Percentiles rank a stretch among this genome's conserved stretches.
Conservation (phyloP, 176 grass and related monocot genomes). For the Aegilops sharonensis region DNA sequence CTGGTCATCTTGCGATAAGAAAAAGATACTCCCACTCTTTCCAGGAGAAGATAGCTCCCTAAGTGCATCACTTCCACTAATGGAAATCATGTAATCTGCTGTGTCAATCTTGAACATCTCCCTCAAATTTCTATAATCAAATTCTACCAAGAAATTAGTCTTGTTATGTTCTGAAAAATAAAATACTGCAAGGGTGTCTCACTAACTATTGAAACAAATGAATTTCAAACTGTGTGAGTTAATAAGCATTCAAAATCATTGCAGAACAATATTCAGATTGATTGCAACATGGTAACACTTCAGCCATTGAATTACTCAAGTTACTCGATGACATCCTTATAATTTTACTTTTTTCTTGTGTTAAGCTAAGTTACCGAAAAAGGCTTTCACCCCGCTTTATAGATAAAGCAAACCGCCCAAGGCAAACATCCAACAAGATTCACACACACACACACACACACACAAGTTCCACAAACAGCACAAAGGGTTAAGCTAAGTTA, state of each 20-base stretch:
- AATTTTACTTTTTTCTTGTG: not conserved
- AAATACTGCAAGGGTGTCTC: not conserved
- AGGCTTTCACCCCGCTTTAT: too few species aligned
- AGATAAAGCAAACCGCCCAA: too few species aligned
- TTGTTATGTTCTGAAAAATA: not conserved
- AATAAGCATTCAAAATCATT: not conserved
- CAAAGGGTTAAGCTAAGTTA: not conserved
- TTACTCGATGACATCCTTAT: not conserved
- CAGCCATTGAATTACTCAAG: not conserved
- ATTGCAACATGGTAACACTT: not conserved
- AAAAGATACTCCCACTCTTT: conserved; percentile 98
- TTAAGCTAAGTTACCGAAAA: not conserved
- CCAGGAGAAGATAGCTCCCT: conserved; percentile 94
- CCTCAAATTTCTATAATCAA: conserved; percentile 77
- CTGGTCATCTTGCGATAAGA: conserved; percentile 89
- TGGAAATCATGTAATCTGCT: conserved; percentile 99
- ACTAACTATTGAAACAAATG: not conserved
- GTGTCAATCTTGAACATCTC: conserved; percentile 99
- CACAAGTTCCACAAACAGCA: too few species aligned
- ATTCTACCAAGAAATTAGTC: conserved; percentile 26
- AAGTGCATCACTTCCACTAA: conserved; percentile 87
- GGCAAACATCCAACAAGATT: too few species aligned
- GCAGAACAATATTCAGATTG: not conserved
- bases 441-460: too few species aligned
- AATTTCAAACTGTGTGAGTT: not conserved